Base-by-base conservation (phyloP, 768 basidiomycete genomes). In the Suillus sp. region DNA sequence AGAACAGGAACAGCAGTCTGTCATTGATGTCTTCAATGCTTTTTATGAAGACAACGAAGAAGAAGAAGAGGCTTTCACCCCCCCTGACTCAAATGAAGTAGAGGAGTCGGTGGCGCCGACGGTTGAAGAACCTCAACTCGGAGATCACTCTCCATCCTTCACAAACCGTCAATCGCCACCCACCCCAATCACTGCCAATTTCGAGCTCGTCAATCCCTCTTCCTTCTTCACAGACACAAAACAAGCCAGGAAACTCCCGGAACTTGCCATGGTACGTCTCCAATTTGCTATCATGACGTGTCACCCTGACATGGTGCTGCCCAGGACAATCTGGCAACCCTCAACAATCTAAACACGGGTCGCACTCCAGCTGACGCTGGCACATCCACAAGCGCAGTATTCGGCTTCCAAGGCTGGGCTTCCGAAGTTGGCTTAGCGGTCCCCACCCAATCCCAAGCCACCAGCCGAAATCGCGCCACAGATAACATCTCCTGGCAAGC, bases 341-440 rank as follows among this genome's bases (percentile, higher is more conserved):
- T 74, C 0, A 73, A 57, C 53, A 67, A 70, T 57, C 70, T 75
- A 38, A 69, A 61, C 64, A 34, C 57, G 27, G 70, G 62, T 27
- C 74, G 74, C 51, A 54, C 66, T 1, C 62, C 66, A 34, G 70
- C 71, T 14, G 67, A 69, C 50, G 35, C 27, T 2, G 8, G 20
- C 6, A 11, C n/a, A 5, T 67, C 60, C 30, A 64, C 66, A 2
- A 61, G 25, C 58, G 37, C 65, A 18, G 62, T 30, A 20, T 51
- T 60, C 22, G 67, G 73, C 42, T 75, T 72, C 74, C 73, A 76
- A 57, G 61, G 58, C 53, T 75, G 74, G 74, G 73, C 72, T 25
- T 75, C 73, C 22, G 74, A 75, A 69, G 75, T 43, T 60, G 69
- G 69, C 38, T 68, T 75, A 32, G 42, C 68, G 38, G 34, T 66